A percentile compares a stretch with the other conserved stretches of the same genome.
Evolutionary conservation across 163 green algal genomes (phyloP).

Genomic region (Scenedesmus sp.): DNA sequence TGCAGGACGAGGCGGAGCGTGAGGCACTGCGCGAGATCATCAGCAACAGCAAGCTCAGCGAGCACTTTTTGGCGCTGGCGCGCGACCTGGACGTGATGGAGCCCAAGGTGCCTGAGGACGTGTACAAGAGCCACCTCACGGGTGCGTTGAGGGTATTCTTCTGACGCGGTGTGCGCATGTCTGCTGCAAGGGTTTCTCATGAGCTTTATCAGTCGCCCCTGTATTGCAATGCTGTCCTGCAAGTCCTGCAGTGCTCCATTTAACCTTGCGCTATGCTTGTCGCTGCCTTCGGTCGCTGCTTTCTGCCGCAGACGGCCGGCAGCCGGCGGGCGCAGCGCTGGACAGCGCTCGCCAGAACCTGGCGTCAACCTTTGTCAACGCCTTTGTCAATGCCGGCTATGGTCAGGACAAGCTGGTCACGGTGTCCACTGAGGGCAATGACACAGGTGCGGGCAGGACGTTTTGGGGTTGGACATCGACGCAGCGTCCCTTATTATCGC

Average conservation of each 20-base stretch:
- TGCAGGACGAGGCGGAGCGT: constrained; percentile 81
- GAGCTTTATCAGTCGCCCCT: too few relatives aligned
- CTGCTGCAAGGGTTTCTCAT: too few relatives aligned
- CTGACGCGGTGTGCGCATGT: too few relatives aligned
- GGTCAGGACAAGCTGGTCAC: constrained; percentile 87
- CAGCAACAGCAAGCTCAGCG: constrained; percentile 82
- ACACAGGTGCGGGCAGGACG: constrained; percentile 52
- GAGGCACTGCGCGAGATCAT: constrained; percentile 84
- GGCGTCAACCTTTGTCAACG: constrained; percentile 97
- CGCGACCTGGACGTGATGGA: constrained; percentile 99
- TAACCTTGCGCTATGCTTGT: neutral
- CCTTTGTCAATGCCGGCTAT: constrained; percentile 98
- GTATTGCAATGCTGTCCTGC: too few relatives aligned
- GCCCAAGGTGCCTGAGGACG: constrained; percentile 94
- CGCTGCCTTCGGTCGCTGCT: neutral
- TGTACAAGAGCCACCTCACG: constrained; percentile 98
- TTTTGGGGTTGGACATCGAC: neutral
- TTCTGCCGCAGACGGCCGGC: constrained; percentile 39
- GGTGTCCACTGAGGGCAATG: constrained; percentile 53
- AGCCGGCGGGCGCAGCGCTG: constrained; percentile 67
- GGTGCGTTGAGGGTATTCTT: constrained; percentile 30
- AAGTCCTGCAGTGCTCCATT: too few relatives aligned
- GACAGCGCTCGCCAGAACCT: constrained; percentile 96
- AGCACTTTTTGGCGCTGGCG: constrained; percentile 90
- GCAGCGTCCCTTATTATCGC: too few relatives aligned